Evolutionary conservation across 2,329 filamentous ascomycete genomes (phyloP).

Genomic region (Paraphaeosphaeria sporulosa): DNA sequence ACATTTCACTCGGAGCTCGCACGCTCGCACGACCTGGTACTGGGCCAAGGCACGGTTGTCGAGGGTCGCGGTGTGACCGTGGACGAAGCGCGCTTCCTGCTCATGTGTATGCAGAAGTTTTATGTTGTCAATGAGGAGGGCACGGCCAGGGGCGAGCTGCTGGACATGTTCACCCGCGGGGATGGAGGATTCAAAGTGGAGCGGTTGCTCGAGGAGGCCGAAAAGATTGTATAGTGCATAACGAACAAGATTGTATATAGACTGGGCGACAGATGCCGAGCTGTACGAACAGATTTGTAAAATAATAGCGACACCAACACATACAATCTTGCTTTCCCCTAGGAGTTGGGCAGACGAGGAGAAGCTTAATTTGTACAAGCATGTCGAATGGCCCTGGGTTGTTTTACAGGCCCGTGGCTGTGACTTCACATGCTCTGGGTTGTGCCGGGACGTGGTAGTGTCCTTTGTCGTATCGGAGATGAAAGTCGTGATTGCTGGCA

Average conservation of each 20-base stretch:
- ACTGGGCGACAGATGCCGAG: background rate
- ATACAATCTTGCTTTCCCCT: background rate
- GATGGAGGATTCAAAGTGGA: conserved; percentile 84
- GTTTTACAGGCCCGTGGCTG: no score
- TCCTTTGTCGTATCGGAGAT: background rate
- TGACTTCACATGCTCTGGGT: no score
- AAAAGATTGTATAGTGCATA: conserved; percentile 65
- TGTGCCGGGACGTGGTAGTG: no score
- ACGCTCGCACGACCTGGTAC: conserved; percentile 76
- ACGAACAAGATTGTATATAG: background rate
- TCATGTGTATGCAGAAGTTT: conserved; percentile 94
- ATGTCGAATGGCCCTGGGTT: no score
- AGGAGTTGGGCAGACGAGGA: background rate
- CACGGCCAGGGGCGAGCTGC: conserved; percentile 63
- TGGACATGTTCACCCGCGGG: conserved; percentile 83
- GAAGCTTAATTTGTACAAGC: background rate
- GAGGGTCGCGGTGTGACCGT: conserved; percentile 78
- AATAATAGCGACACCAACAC: background rate
- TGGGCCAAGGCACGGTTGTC: conserved; percentile 84
- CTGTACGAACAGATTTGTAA: background rate
- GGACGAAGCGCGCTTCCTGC: conserved; percentile 85
- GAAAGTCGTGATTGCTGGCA: no score
- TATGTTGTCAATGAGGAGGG: conserved; percentile 71
- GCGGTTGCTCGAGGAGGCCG: conserved; percentile 85
- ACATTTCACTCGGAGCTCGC: conserved; percentile 89